phyloP scores from a whole-genome alignment of 1,284 basidiomycete genomes.

The Austroboletus niveus region DNA sequence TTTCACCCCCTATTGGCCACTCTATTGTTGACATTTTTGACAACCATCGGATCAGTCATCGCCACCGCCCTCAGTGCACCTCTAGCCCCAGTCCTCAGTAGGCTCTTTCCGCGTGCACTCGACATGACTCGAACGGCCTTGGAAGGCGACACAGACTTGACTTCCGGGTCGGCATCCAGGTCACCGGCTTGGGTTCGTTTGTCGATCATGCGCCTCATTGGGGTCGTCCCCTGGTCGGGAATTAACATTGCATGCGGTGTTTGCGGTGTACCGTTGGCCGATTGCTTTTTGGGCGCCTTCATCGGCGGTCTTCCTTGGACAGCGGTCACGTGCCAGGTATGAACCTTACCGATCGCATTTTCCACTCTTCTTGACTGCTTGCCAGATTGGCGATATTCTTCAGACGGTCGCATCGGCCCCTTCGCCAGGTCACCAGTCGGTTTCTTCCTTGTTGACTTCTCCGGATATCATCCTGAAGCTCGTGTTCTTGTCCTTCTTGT shows the following conservation, averaged over 20 bases:
- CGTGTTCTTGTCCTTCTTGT: constrained; percentile 68
- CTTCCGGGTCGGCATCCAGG: constrained; percentile 35
- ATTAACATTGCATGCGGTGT: constrained; percentile 94
- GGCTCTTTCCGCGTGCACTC: constrained; percentile 78
- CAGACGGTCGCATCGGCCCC: constrained; percentile 72
- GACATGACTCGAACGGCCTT: constrained; percentile 75
- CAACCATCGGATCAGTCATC: constrained; percentile 80
- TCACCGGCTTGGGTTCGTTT: constrained; percentile 82
- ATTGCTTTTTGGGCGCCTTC: constrained; percentile 79
- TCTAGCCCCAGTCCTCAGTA: constrained; percentile 78
- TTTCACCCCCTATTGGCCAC: constrained; percentile 81
- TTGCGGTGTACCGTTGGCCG: constrained; percentile 70
- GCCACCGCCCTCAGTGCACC: constrained; percentile 79
- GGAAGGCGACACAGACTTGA: constrained; percentile 47
- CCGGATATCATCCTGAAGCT: constrained; percentile 74
- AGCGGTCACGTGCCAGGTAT: constrained; percentile 80
- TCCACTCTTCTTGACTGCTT: constrained; percentile 6
- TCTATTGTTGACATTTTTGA: constrained; percentile 75
- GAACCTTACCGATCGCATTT: constrained; percentile 22
- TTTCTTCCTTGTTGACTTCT: constrained; percentile 68
- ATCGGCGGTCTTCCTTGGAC: constrained; percentile 82
- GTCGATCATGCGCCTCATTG: constrained; percentile 81
- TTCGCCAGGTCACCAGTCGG: constrained; percentile 63
- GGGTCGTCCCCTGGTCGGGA: constrained; percentile 91
- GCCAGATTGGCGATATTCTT: constrained; percentile 77